phyloP scores from a whole-genome alignment of 441 rosid genomes.

The Mallotus japonicus region DNA sequence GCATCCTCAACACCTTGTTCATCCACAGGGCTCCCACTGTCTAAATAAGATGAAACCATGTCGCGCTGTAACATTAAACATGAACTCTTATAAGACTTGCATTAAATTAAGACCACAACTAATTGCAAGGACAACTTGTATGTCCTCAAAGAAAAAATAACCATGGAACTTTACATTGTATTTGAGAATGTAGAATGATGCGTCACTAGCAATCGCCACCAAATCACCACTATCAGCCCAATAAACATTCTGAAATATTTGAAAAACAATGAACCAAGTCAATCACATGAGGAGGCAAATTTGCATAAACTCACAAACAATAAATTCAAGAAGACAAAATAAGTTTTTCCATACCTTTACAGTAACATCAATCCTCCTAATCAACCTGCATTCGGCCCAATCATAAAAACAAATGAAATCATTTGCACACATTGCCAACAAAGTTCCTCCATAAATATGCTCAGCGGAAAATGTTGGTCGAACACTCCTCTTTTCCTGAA shows the following conservation, averaged over 20 bases:
- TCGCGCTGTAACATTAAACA: constrained; percentile 64
- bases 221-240: constrained; percentile 99
- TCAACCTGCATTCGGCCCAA: constrained; percentile 98
- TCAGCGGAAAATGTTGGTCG: constrained; percentile 94
- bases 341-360: constrained; percentile 68
- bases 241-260: constrained; percentile 69
- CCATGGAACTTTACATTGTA: constrained; percentile 58
- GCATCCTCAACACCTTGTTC: constrained; percentile 99
- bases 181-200: constrained; percentile 96
- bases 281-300: constrained; percentile 2
- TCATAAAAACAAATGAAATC: constrained; percentile 98
- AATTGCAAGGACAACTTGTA: constrained; percentile 6
- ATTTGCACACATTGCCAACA: constrained; percentile 96
- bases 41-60: constrained; percentile 73
- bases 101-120: constrained; percentile 4
- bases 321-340: constrained; percentile 12
- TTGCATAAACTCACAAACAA: constrained; percentile 12
- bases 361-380: constrained; percentile 90
- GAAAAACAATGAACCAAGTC: constrained; percentile 21
- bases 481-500: constrained; percentile 90
- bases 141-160: constrained; percentile 4
- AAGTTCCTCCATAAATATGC: constrained; percentile 82
- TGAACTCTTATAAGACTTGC: constrained; percentile 17
- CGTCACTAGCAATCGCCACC: constrained; percentile 94
- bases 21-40: constrained; percentile 81